Conservation (phyloP, 2,329 filamentous ascomycete species). For the Phialophora chinensis region DNA sequence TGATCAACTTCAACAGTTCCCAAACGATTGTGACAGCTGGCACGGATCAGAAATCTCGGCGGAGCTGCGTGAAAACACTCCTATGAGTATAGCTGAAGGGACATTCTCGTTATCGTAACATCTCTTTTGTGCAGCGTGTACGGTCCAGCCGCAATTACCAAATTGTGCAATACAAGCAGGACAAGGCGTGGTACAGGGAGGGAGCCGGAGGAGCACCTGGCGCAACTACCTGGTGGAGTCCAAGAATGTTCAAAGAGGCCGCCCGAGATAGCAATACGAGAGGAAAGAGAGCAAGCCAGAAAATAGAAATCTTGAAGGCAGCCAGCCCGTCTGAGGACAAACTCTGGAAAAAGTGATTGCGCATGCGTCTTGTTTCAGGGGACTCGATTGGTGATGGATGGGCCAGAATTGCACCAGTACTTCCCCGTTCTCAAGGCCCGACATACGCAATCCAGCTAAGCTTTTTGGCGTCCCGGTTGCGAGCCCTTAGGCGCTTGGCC, state of each 20-base stretch:
- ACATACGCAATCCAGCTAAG: conserved; percentile 14
- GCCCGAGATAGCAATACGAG: background rate
- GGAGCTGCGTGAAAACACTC: background rate
- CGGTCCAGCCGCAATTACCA: conserved; percentile 18
- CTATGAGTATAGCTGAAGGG: background rate
- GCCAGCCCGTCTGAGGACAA: background rate
- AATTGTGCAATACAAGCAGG: background rate
- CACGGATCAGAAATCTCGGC: background rate
- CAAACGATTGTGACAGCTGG: conserved; percentile 3
- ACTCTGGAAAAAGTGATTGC: conserved; percentile 13
- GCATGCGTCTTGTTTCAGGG: conserved; percentile 17
- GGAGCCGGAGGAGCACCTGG: background rate
- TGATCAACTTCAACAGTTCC: background rate
- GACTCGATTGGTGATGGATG: conserved; percentile 5
- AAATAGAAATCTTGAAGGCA: background rate
- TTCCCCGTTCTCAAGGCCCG: background rate
- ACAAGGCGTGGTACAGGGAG: background rate
- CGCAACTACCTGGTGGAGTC: background rate
- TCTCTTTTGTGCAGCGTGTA: conserved; percentile 8
- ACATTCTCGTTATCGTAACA: conserved; percentile 15
- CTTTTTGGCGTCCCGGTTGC: conserved; percentile 12
- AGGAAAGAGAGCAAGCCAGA: background rate
- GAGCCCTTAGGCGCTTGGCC: conserved; percentile 5
- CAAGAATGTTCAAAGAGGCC: background rate
- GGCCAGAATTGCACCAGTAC: background rate